Evolutionary conservation across 495 filamentous ascomycete genomes (phyloP), one percentile per base, ranked within the genome.

Genomic region (Penicillium coffeae): DNA sequence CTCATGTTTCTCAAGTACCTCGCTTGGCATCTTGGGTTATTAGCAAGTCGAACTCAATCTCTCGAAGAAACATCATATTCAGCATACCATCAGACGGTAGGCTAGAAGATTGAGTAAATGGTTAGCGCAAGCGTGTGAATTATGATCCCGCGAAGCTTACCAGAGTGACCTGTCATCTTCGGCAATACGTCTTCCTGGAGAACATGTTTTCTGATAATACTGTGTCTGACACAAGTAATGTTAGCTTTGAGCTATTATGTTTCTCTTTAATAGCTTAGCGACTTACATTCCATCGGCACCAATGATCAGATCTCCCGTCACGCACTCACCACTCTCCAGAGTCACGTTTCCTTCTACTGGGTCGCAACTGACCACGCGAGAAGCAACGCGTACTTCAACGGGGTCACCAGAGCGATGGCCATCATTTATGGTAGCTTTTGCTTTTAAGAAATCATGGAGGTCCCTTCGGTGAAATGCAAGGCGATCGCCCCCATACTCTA

Each of bases 261-360:
- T n/a, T n/a, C n/a, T n/a, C n/a, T n/a, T n/a, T n/a, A n/a, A n/a
- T n/a, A n/a, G n/a, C n/a, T n/a, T n/a, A n/a, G n/a, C n/a, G n/a
- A n/a, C 55, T 46, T 16, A 52, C 55, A 77, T 68, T 15, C 76
- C 76, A 55, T 81, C 78, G 0, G 77, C 71, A 0, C 77, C 77
- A 30, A 82, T 40, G 1, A 80, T 60, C 1, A 73, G 53, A 43
- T 71, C 62, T 0, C 47, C 62, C 0, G 22, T 14, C 0, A 65
- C 1, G 0, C 40, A 34, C 1, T 63, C 62, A 2, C 68, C 64
- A 32, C 45, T 51, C 1, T 58, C 50, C n/a, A 70, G 51, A 3
- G 50, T 48, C 1, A 66, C 60, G 1, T 30, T 47, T 15, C 65
- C 63, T 3, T 34, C 16, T 0, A 52, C 33, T 6, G 45, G 48